A percentile compares a stretch with the other conserved stretches of the same genome.
Conservation (phyloP, 202 grass and related monocot genomes). For the Brachypodium distachyon region DNA sequence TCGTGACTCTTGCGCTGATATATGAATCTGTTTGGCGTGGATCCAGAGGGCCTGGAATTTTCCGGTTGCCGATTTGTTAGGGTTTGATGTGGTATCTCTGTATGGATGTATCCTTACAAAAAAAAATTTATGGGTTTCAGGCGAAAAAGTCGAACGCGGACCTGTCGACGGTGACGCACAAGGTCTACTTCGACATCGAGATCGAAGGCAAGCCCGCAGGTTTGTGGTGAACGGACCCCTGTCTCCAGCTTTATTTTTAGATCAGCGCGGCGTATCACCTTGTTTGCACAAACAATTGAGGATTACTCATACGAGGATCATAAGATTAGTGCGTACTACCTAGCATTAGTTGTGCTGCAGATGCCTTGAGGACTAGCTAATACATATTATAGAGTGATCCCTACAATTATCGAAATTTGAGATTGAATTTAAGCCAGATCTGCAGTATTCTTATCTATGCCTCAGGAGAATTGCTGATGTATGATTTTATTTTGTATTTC, state of each 20-base stretch:
- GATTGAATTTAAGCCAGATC: neutral
- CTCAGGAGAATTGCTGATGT: neutral
- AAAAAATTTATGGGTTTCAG: conserved; percentile 7
- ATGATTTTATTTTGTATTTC: neutral
- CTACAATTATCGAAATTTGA: neutral
- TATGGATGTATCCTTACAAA: neutral
- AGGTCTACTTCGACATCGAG: conserved; percentile 80
- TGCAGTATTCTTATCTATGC: neutral
- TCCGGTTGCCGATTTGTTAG: neutral
- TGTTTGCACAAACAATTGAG: too few relatives aligned
- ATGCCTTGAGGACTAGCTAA: neutral
- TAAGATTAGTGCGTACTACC: too few relatives aligned
- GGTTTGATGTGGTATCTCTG: neutral
- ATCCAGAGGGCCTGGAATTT: neutral
- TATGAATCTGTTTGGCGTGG: neutral
- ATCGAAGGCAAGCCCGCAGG: conserved; percentile 73
- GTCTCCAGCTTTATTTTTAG: neutral
- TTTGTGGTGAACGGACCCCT: neutral
- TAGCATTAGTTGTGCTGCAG: neutral
- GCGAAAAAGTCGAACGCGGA: conserved; percentile 50
- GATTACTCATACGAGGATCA: neutral
- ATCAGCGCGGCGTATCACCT: neutral
- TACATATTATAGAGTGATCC: neutral
- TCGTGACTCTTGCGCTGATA: neutral
- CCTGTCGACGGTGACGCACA: conserved; percentile 65